These are phyloP conservation scores for Gossypioides kirkii DNA, from an alignment of 345 rosid genomes.

Conservation along the genomic window DNA sequence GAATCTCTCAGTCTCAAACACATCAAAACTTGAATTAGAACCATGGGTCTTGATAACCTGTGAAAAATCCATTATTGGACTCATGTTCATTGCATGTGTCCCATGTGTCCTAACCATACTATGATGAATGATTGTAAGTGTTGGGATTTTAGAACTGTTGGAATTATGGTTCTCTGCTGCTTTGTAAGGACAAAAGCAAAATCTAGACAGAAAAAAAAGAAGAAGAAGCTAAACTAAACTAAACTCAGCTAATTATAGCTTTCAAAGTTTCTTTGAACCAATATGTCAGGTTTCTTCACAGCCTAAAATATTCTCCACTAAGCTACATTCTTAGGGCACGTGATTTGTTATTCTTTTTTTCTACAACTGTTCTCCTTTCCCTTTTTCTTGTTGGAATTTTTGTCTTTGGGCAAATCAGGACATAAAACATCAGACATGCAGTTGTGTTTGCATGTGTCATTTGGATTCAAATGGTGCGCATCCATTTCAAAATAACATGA, in stretches of 20 bases:
- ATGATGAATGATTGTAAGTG: not conserved
- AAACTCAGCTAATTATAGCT: not conserved
- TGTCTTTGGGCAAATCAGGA: not conserved
- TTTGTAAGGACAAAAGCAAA: conserved; percentile 3
- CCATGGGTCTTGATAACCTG: not conserved
- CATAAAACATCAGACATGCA: not conserved
- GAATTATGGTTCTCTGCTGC: conserved; percentile 3
- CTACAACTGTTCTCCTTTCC: not conserved
- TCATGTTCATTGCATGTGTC: conserved; percentile 14
- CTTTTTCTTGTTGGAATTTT: not conserved
- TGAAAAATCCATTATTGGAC: conserved; percentile 10
- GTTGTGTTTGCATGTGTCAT: not conserved
- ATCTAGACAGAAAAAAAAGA: conserved; percentile 9
- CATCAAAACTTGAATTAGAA: not conserved
- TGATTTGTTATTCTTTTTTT: not conserved
- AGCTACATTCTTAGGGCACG: not conserved
- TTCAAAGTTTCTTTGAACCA: not conserved
- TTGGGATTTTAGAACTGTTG: conserved; percentile 4
- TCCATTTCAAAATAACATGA: not conserved
- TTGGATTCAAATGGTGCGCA: not conserved
- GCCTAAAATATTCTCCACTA: conserved; percentile 3
- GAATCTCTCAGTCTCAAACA: not conserved
- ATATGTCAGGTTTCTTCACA: not conserved
- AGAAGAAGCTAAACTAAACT: not conserved
- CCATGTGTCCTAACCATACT: conserved; percentile 2